These are phyloP conservation scores for Tricholoma sp. DNA, from an alignment of 768 basidiomycete genomes.

Conservation along the genomic window DNA sequence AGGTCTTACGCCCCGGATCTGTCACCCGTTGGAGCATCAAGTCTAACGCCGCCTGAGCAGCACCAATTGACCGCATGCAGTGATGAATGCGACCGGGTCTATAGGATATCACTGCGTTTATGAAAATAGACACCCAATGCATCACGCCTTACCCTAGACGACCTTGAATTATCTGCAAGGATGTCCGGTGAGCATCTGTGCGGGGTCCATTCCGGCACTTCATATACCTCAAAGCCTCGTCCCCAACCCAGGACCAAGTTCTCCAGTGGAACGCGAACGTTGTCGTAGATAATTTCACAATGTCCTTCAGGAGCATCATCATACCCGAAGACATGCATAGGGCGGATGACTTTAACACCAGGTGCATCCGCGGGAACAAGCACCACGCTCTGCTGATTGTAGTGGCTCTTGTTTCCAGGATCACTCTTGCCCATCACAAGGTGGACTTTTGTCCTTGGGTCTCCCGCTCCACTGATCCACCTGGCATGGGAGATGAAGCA, in stretches of 20 bases:
- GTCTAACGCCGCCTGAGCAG: constrained; percentile 80
- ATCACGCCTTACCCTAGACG: constrained; percentile 68
- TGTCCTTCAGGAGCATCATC: constrained; percentile 97
- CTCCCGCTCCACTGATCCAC: constrained; percentile 98
- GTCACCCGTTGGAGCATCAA: constrained; percentile 88
- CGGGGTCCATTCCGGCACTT: neutral
- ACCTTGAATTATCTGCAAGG: constrained; percentile 78
- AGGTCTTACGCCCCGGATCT: constrained; percentile 88
- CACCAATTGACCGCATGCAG: constrained; percentile 96
- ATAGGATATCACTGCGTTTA: neutral
- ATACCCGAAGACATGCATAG: constrained; percentile 91
- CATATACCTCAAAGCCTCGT: constrained; percentile 79
- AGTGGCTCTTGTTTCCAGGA: constrained; percentile 66
- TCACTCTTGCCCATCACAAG: constrained; percentile 96
- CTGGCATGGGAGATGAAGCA: constrained; percentile 32
- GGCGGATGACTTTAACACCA: constrained; percentile 87
- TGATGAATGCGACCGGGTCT: constrained; percentile 96
- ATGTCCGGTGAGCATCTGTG: neutral
- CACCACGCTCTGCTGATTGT: constrained; percentile 90
- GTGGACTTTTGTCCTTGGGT: constrained; percentile 84
- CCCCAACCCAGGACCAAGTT: constrained; percentile 93
- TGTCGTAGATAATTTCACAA: constrained; percentile 91
- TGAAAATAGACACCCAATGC: neutral
- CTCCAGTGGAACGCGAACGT: constrained; percentile 81
- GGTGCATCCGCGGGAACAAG: constrained; percentile 86